Conservation (phyloP, 192 early-diverging fungal species). For the Coemansia sp. region DNA sequence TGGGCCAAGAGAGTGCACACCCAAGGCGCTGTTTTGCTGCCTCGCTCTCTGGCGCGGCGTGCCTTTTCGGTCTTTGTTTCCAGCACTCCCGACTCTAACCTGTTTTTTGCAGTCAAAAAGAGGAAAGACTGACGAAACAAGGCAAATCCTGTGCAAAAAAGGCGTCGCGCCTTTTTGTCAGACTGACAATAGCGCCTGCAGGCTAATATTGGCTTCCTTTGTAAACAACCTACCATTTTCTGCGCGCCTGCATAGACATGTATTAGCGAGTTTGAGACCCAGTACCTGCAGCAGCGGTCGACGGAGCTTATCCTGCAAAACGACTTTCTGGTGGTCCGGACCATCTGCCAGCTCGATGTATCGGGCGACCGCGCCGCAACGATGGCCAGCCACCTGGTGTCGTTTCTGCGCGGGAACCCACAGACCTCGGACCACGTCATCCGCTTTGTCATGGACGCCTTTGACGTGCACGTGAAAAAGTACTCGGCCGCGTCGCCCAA, state of each 20-base stretch:
- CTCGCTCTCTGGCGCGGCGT: too few relatives aligned
- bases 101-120: too few relatives aligned
- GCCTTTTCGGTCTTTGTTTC: too few relatives aligned
- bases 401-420: slow-evolving; percentile 48
- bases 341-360: slow-evolving; percentile 33
- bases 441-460: slow-evolving; percentile 41
- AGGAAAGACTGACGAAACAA: too few relatives aligned
- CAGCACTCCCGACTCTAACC: too few relatives aligned
- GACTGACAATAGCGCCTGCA: too few relatives aligned
- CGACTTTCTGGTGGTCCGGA: slow-evolving; percentile 30
- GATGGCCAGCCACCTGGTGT: slow-evolving; percentile 48
- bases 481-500: slow-evolving; percentile 28
- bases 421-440: slow-evolving; percentile 34
- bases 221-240: too few relatives aligned
- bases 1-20: too few relatives aligned
- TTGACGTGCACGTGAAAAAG: slow-evolving; percentile 29
- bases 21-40: too few relatives aligned
- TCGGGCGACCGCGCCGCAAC: slow-evolving; percentile 46
- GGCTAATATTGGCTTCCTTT: too few relatives aligned
- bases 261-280: slow-evolving; percentile 45
- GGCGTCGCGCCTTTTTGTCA: too few relatives aligned
- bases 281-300: slow-evolving; percentile 46
- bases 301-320: slow-evolving; percentile 40
- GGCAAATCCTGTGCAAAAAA: neutral
- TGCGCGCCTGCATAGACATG: slow-evolving; percentile 20